Percentiles rank a stretch among this genome's conserved stretches.
These are phyloP conservation scores for Penicillium macrosclerotiorum DNA, from an alignment of 495 filamentous ascomycete genomes.

Conservation along the genomic window DNA sequence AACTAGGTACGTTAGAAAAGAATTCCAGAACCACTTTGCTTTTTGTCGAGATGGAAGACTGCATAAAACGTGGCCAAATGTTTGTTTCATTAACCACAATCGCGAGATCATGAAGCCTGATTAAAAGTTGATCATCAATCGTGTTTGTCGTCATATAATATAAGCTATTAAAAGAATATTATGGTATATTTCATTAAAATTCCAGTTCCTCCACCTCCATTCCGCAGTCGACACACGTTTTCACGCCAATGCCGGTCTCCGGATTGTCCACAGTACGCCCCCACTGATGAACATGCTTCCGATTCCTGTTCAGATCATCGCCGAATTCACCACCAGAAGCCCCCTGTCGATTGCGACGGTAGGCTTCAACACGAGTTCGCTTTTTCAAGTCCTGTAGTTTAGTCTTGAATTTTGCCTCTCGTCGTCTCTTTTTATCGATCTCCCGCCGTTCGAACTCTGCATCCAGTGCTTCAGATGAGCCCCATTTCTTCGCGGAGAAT, in stretches of 20 bases:
- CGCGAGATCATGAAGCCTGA: too few relatives aligned
- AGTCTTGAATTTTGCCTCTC: conserved; percentile 86
- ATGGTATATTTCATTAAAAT: conserved; percentile 49
- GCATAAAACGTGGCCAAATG: too few relatives aligned
- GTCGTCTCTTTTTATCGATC: conserved; percentile 77
- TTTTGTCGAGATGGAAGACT: too few relatives aligned
- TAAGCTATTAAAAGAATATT: neutral
- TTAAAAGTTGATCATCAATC: too few relatives aligned
- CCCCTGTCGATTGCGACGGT: conserved; percentile 60
- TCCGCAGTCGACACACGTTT: conserved; percentile 83
- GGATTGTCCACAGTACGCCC: conserved; percentile 74
- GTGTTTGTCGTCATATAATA: conserved; percentile 10
- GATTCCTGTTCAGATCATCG: conserved; percentile 61
- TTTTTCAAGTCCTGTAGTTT: conserved; percentile 90
- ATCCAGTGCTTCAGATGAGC: conserved; percentile 77
- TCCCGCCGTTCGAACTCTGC: conserved; percentile 83
- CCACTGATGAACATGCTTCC: conserved; percentile 92
- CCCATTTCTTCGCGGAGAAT: conserved; percentile 80
- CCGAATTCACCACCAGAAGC: conserved; percentile 67
- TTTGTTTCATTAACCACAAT: too few relatives aligned
- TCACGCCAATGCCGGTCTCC: conserved; percentile 73
- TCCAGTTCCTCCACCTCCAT: conserved; percentile 98
- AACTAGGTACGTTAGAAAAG: too few relatives aligned
- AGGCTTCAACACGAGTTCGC: conserved; percentile 87
- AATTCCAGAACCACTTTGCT: too few relatives aligned